Conservation (phyloP, 2,329 filamentous ascomycete genomes). For the Neurospora crassa region DNA sequence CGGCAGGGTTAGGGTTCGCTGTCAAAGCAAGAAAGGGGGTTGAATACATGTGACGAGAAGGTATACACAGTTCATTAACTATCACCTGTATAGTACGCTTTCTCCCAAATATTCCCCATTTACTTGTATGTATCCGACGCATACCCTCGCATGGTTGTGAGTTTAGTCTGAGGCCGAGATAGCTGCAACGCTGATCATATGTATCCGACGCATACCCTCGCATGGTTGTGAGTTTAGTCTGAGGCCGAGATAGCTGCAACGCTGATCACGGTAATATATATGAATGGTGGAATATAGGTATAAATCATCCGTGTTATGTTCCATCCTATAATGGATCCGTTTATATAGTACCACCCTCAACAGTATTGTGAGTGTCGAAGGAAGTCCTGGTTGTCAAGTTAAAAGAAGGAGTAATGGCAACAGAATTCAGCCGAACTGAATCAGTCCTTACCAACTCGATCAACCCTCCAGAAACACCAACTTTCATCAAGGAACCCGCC, state of each 20-base stretch:
- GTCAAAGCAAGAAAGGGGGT: not conserved
- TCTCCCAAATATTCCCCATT: not conserved
- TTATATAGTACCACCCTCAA: not conserved
- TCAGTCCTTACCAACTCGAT: not conserved
- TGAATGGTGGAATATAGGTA: not conserved
- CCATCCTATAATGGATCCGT: not conserved
- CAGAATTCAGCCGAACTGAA: not conserved
- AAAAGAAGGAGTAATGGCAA: not conserved
- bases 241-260: not conserved
- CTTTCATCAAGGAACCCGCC: not conserved
- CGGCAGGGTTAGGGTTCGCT: not conserved
- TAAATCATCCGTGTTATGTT: not conserved
- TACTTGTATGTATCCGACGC: not conserved
- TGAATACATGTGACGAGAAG: not conserved
- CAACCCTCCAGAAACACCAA: not conserved
- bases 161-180: not conserved
- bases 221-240: not conserved
- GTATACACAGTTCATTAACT: not conserved
- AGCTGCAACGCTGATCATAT: not conserved
- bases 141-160: not conserved
- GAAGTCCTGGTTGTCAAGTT: not conserved
- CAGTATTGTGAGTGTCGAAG: not conserved
- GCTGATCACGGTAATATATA: not conserved
- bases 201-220: not conserved
- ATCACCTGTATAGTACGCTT: not conserved